Percentiles rank a stretch among this genome's conserved stretches.
These are phyloP conservation scores for Candida hungchunana DNA, from an alignment of 805 yeast species.

Conservation along the genomic window DNA sequence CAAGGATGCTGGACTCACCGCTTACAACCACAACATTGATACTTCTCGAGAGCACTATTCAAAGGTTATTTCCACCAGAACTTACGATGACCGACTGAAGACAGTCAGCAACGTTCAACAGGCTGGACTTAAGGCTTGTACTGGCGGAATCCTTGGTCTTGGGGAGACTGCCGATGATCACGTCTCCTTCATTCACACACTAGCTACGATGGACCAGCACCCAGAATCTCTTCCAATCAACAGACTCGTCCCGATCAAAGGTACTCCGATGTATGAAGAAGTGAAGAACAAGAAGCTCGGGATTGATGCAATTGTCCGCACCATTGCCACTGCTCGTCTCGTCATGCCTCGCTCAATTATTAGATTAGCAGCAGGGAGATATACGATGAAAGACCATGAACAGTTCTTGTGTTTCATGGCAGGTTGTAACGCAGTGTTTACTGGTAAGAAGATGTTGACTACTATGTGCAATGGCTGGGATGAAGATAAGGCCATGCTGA, in stretches of 20 bases:
- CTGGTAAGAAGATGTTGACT: conserved; percentile 77
- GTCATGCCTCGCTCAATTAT: conserved; percentile 70
- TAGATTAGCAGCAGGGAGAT: conserved; percentile 77
- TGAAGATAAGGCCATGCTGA: conserved; percentile 65
- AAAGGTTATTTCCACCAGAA: conserved; percentile 64
- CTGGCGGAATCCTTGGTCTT: conserved; percentile 77
- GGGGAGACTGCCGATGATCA: conserved; percentile 75
- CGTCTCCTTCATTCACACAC: conserved; percentile 59
- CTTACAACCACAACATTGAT: conserved; percentile 78
- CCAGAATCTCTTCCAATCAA: conserved; percentile 84
- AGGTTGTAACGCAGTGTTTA: conserved; percentile 77
- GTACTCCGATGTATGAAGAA: conserved; percentile 69
- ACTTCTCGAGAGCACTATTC: conserved; percentile 77
- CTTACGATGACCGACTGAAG: conserved; percentile 64
- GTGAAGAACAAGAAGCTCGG: conserved; percentile 40
- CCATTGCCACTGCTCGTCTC: conserved; percentile 72
- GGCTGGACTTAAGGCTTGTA: conserved; percentile 65
- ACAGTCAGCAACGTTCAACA: conserved; percentile 62
- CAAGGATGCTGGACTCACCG: conserved; percentile 70
- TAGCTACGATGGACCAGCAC: conserved; percentile 64
- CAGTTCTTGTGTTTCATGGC: conserved; percentile 73
- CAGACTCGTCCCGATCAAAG: conserved; percentile 71
- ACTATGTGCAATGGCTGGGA: conserved; percentile 85
- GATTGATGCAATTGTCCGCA: conserved; percentile 61
- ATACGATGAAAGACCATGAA: conserved; percentile 74